phyloP scores from a whole-genome alignment of 1,139 yeast genomes.

The Magnusiomyces fungicola region DNA sequence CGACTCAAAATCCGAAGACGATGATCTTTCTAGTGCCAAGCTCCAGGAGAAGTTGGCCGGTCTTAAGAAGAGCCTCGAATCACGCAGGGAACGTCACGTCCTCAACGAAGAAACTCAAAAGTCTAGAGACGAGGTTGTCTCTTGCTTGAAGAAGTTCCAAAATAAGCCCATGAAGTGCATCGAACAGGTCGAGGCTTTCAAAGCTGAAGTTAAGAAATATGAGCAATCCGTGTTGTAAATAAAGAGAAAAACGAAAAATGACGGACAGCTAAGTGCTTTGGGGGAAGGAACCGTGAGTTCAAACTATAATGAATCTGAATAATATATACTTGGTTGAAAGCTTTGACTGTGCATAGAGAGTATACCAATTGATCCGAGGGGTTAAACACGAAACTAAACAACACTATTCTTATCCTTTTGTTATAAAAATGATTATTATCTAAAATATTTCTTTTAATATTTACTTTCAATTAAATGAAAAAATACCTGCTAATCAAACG shows the following conservation, averaged over 20 bases:
- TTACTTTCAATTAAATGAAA: too few relatives aligned
- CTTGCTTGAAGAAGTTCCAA: conserved; percentile 62
- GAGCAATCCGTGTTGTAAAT: conserved; percentile 10
- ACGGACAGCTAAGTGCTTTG: too few relatives aligned
- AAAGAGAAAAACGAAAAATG: neutral
- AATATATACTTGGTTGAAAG: too few relatives aligned
- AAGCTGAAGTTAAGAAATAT: conserved; percentile 30
- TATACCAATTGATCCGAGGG: too few relatives aligned
- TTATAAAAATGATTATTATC: too few relatives aligned
- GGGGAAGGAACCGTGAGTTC: too few relatives aligned
- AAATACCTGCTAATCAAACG: too few relatives aligned
- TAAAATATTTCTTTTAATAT: too few relatives aligned
- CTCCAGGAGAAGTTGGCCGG: conserved; percentile 38
- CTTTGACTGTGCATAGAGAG: too few relatives aligned
- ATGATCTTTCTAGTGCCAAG: conserved; percentile 26
- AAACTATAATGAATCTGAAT: too few relatives aligned
- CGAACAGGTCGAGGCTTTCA: conserved; percentile 75
- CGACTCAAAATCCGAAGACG: conserved; percentile 32
- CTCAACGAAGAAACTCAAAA: conserved; percentile 34
- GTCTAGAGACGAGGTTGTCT: conserved; percentile 52
- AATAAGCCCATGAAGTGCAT: conserved; percentile 80
- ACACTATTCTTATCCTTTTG: too few relatives aligned
- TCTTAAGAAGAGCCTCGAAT: conserved; percentile 36
- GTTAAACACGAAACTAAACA: too few relatives aligned
- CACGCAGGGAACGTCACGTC: conserved; percentile 33